Evolutionary conservation across 2,329 filamentous ascomycete species (phyloP).

Genomic region (Ustulina deusta): DNA sequence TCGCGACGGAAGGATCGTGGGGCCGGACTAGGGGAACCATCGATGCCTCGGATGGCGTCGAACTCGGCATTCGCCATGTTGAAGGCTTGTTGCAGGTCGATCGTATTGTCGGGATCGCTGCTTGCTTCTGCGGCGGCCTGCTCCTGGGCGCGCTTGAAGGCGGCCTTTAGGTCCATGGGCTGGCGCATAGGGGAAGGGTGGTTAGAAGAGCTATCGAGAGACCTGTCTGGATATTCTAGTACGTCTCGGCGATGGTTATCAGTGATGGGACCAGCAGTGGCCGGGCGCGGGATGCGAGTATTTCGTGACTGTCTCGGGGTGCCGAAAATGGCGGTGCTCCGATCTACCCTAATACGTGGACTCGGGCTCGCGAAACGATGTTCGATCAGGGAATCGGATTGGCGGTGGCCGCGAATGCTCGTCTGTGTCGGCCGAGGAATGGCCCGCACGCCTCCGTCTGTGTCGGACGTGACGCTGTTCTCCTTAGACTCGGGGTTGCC

Average conservation of each 20-base stretch:
- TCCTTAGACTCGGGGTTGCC: slow-evolving; percentile 43
- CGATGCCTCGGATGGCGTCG: slow-evolving; percentile 42
- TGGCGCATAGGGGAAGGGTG: slow-evolving; percentile 46
- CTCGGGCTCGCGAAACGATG: slow-evolving; percentile 26
- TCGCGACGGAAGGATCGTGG: slow-evolving; percentile 46
- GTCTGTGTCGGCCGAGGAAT: slow-evolving; percentile 29
- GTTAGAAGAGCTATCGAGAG: slow-evolving; percentile 28
- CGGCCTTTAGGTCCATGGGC: slow-evolving; percentile 46
- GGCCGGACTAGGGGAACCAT: slow-evolving; percentile 51
- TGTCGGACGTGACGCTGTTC: slow-evolving; percentile 43
- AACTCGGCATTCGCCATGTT: slow-evolving; percentile 47
- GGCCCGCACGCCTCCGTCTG: slow-evolving; percentile 35
- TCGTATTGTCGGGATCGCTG: slow-evolving; percentile 42
- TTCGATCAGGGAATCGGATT: slow-evolving; percentile 32
- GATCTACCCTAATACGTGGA: slow-evolving; percentile 29
- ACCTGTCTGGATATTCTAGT: slow-evolving; percentile 8
- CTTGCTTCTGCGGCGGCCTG: slow-evolving; percentile 43
- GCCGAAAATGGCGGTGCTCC: slow-evolving; percentile 35
- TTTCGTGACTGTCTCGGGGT: slow-evolving; percentile 39
- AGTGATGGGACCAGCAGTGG: slow-evolving; percentile 25
- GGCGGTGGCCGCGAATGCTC: slow-evolving; percentile 25
- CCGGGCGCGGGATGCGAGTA: slow-evolving; percentile 48
- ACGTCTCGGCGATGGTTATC: slow-evolving; percentile 19
- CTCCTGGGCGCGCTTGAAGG: slow-evolving; percentile 46
- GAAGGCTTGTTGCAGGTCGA: slow-evolving; percentile 46